These are phyloP conservation scores for Penicillium simplicissimum DNA, from an alignment of 495 filamentous ascomycete species.

Conservation along the genomic window DNA sequence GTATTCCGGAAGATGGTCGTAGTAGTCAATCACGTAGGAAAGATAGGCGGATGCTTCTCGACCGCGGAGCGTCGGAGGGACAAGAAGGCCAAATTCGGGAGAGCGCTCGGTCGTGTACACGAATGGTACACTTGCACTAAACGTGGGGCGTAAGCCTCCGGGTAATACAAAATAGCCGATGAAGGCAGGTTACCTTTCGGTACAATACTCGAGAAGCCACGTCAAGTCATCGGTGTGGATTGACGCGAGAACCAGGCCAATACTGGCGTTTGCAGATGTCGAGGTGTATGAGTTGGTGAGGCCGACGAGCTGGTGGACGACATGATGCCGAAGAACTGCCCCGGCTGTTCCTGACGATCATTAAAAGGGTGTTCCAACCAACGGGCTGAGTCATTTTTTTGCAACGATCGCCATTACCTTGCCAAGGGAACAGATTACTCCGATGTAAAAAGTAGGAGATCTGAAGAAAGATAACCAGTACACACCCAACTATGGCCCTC, in stretches of 20 bases:
- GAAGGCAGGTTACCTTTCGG: slow-evolving; percentile 8
- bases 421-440: background rate
- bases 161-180: background rate
- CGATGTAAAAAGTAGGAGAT: slow-evolving; percentile 2
- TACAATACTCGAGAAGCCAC: slow-evolving; percentile 20
- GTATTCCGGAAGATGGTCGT: slow-evolving; percentile 39
- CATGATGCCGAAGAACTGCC: background rate
- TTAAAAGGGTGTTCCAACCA: background rate
- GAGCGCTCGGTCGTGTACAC: slow-evolving; percentile 37
- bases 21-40: slow-evolving; percentile 42
- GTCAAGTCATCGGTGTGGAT: slow-evolving; percentile 15
- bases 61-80: slow-evolving; percentile 35
- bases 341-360: slow-evolving; percentile 3
- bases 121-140: slow-evolving; percentile 34
- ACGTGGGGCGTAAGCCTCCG: background rate
- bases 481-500: background rate
- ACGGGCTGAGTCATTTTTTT: background rate
- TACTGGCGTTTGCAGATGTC: slow-evolving; percentile 10
- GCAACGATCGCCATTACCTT: background rate
- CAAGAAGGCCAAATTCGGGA: slow-evolving; percentile 33
- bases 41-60: slow-evolving; percentile 45
- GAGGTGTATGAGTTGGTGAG: slow-evolving; percentile 13
- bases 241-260: slow-evolving; percentile 19
- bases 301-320: slow-evolving; percentile 5
- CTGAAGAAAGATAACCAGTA: background rate